phyloP scores from a whole-genome alignment of 805 yeast genomes.

The Saturnispora bothae region DNA sequence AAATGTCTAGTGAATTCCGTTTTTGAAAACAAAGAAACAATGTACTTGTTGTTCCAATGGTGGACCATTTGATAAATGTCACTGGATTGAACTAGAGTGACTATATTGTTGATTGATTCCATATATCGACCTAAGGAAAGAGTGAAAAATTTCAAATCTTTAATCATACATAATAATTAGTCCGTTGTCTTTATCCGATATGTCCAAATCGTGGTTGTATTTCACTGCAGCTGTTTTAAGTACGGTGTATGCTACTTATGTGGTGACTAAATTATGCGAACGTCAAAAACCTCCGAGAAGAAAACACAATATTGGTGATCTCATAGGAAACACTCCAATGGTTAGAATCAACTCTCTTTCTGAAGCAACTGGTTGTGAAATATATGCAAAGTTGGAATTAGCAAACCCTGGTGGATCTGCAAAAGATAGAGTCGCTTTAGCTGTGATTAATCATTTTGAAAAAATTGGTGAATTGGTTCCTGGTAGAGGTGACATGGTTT shows the following conservation, averaged over 20 bases:
- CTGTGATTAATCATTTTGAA: constrained; percentile 68
- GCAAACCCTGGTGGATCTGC: constrained; percentile 93
- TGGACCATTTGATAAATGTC: constrained; percentile 3
- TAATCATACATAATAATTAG: no score
- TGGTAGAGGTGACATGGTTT: constrained; percentile 58
- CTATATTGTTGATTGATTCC: no score
- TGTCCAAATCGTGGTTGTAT: constrained; percentile 7
- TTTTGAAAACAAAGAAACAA: constrained; percentile 11
- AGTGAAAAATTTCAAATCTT: no score
- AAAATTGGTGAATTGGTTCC: constrained; percentile 44
- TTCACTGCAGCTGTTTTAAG: constrained; percentile 7
- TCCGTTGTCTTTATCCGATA: constrained; percentile 4
- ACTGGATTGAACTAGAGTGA: neutral
- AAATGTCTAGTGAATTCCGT: constrained; percentile 18
- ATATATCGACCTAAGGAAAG: no score
- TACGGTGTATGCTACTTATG: constrained; percentile 7
- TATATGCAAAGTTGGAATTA: constrained; percentile 80
- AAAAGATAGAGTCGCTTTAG: constrained; percentile 86
- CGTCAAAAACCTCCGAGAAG: constrained; percentile 9
- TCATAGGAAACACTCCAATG: constrained; percentile 87
- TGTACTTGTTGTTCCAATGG: constrained; percentile 9
- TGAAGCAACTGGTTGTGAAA: constrained; percentile 62
- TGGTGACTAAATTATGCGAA: neutral
- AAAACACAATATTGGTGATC: constrained; percentile 30
- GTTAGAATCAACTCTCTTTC: constrained; percentile 65